A percentile compares a stretch with the other conserved stretches of the same genome.
Conservation (phyloP, 2,329 filamentous ascomycete genomes). For the Leptographium lundbergii region DNA sequence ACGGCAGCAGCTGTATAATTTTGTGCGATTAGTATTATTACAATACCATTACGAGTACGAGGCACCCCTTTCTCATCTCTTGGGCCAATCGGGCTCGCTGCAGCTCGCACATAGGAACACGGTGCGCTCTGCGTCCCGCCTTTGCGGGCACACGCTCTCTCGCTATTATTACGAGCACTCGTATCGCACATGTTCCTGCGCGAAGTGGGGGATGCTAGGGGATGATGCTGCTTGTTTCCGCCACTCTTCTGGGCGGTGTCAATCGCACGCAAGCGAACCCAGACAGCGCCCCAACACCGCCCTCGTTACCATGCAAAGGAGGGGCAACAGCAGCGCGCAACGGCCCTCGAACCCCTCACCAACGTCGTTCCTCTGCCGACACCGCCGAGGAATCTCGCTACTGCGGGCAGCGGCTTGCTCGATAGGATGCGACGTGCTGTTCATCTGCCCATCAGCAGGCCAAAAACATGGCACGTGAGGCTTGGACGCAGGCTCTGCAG, state of each 20-base stretch:
- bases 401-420: neutral
- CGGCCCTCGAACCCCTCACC: neutral
- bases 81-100: neutral
- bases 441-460: neutral
- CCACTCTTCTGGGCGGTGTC: neutral
- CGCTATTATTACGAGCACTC: neutral
- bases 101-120: neutral
- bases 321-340: constrained; percentile 1
- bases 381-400: neutral
- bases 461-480: neutral
- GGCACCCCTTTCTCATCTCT: neutral
- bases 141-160: neutral
- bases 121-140: neutral
- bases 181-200: neutral
- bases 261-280: neutral
- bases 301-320: neutral
- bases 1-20: neutral
- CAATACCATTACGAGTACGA: neutral
- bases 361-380: neutral
- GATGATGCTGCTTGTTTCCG: neutral
- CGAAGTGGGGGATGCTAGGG: neutral
- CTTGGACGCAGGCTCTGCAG: too few species aligned
- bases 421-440: neutral
- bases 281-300: neutral
- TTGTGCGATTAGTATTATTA: neutral